Conservation (phyloP, 495 filamentous ascomycete genomes). For the Cercophora scortea region DNA sequence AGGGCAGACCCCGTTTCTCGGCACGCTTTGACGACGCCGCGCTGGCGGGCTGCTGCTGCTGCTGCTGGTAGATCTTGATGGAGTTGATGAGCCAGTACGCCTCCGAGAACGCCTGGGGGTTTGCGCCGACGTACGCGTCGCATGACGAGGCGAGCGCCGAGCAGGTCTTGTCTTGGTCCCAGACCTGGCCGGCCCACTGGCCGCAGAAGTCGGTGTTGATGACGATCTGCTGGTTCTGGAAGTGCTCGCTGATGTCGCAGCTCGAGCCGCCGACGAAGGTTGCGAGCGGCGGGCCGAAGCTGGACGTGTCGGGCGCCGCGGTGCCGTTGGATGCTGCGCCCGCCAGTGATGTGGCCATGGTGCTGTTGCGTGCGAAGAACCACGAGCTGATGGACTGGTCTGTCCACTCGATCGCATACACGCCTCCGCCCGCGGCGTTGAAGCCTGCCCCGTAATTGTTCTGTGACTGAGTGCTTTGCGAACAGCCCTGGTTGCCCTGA, state of each 20-base stretch:
- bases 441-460: slow-evolving; percentile 60
- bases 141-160: slow-evolving; percentile 43
- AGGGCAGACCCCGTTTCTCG: neutral
- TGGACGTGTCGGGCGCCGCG: slow-evolving; percentile 49
- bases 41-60: too few relatives aligned
- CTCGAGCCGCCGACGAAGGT: slow-evolving; percentile 45
- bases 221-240: slow-evolving; percentile 66
- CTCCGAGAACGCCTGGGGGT: slow-evolving; percentile 51
- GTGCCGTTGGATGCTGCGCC: slow-evolving; percentile 37
- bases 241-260: slow-evolving; percentile 60
- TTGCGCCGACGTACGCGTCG: slow-evolving; percentile 54
- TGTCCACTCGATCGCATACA: slow-evolving; percentile 76
- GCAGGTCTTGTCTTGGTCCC: slow-evolving; percentile 32
- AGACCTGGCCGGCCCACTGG: slow-evolving; percentile 72
- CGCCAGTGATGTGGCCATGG: slow-evolving; percentile 36
- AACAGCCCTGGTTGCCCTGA: slow-evolving; percentile 44
- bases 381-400: slow-evolving; percentile 59
- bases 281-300: slow-evolving; percentile 63
- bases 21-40: neutral
- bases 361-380: slow-evolving; percentile 60
- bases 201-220: slow-evolving; percentile 87
- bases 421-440: slow-evolving; percentile 65
- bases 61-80: slow-evolving; percentile 50
- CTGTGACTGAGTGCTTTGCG: slow-evolving; percentile 31
- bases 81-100: slow-evolving; percentile 69